Percentiles rank a stretch among this genome's conserved stretches.
These are phyloP conservation scores for Argentina anserina DNA, from an alignment of 306 rosid genomes.

Conservation along the genomic window DNA sequence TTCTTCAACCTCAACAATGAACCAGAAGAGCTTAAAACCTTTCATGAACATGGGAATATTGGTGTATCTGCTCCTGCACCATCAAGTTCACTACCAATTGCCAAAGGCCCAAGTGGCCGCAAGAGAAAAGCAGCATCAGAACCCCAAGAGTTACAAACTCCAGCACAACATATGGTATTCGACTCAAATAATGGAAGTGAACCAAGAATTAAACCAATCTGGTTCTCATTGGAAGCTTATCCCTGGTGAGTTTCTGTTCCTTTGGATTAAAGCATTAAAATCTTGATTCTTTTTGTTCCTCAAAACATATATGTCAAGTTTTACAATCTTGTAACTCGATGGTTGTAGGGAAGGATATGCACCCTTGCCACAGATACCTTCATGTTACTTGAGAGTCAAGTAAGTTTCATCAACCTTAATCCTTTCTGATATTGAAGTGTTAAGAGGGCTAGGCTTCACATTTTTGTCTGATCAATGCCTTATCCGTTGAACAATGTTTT, in stretches of 20 bases:
- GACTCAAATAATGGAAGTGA: slow-evolving; percentile 17
- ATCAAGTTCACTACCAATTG: slow-evolving; percentile 15
- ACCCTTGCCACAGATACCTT: slow-evolving; percentile 51
- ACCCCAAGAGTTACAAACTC: slow-evolving; percentile 31
- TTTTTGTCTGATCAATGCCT: background rate
- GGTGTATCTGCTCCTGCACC: slow-evolving; percentile 22
- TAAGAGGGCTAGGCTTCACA: background rate
- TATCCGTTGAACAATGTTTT: background rate
- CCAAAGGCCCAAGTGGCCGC: slow-evolving; percentile 10
- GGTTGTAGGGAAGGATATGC: slow-evolving; percentile 40
- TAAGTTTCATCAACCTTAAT: slow-evolving; percentile 31
- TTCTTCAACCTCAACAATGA: slow-evolving; percentile 12
- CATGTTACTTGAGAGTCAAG: slow-evolving; percentile 51
- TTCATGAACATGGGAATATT: slow-evolving; percentile 11
- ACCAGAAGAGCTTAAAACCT: background rate
- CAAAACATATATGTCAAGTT: slow-evolving; percentile 10
- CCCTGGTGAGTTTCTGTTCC: slow-evolving; percentile 39
- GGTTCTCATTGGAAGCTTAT: slow-evolving; percentile 64
- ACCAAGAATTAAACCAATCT: slow-evolving; percentile 24
- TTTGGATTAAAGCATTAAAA: slow-evolving; percentile 1
- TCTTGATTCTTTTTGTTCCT: background rate
- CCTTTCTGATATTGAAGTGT: background rate
- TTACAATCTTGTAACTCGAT: slow-evolving; percentile 19
- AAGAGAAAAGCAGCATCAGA: slow-evolving; percentile 16
- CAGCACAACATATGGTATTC: slow-evolving; percentile 23